Evolutionary conservation across 768 basidiomycete genomes (phyloP), one percentile per base, ranked within the genome.

Genomic region (Gloeophyllum trabeum): DNA sequence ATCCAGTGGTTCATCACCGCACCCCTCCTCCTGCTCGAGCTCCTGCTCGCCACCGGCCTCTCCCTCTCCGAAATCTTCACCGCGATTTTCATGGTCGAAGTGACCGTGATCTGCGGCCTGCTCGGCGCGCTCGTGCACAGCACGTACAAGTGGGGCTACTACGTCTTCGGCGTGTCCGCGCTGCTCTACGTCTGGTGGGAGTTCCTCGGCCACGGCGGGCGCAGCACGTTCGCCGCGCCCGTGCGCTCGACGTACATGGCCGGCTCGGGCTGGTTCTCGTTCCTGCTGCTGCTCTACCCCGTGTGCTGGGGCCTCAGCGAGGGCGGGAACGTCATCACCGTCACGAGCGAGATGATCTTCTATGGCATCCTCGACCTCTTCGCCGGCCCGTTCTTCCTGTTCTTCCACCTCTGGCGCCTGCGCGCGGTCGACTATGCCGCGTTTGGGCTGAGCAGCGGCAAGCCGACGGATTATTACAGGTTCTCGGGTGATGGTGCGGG

Each of bases 1-100:
- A 71, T 75, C 51, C 70, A 71, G 43, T 74, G 70, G 71, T 66
- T 70, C 43, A 70, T 75, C 62, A 74, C 68, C 38, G 71, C 72
- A 4, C 76, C 77, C 1, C 48, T 71, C 6, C 52, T 76, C 10
- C 58, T 79, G 3, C 62, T 76, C 35, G 52, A 59, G 22, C 49
- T 77, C 26, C 52, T 73, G 13, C 57, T 72, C 40, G 58, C 66
- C 5, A 70, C 74, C 21, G 68, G 63, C 13, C 53, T 75, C 35
- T 61, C 75, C 2, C 59, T 73, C 3, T 64, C 65, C 28, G 66
- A 70, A 47, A 68, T 75, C 48, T 61, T 78, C 47, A 49, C 55
- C 30, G 52, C 66, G 24, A 48, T 65, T 49, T 71, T 71, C 60
- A 65, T 76, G 52, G 60, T 65, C 43, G 52, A 68, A 53, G 66